Conservation (phyloP, 2,329 filamentous ascomycete species). For the Fusarium pininemorale region DNA sequence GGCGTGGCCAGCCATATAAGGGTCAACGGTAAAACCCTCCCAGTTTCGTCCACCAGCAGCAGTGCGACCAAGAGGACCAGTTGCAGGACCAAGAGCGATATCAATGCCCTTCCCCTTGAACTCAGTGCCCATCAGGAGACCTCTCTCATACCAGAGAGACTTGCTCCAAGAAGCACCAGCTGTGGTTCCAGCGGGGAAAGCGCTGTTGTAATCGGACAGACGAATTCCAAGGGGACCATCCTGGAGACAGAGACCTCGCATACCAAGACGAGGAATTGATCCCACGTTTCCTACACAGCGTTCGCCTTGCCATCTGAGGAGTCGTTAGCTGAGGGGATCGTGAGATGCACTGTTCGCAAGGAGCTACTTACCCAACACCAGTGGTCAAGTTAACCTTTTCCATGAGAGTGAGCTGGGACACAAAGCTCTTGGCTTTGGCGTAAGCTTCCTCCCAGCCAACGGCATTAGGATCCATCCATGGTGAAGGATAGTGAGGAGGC, state of each 20-base stretch:
- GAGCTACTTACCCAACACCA: constrained; percentile 74
- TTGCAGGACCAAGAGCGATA: constrained; percentile 67
- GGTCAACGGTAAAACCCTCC: constrained; percentile 76
- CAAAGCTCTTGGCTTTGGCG: constrained; percentile 77
- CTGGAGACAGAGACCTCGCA: constrained; percentile 83
- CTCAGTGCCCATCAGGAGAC: constrained; percentile 64
- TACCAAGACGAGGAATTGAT: constrained; percentile 73
- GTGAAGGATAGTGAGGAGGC: constrained; percentile 80
- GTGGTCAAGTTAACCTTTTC: constrained; percentile 98
- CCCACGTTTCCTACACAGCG: constrained; percentile 82
- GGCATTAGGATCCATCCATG: constrained; percentile 81
- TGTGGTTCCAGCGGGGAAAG: constrained; percentile 81
- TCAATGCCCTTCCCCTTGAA: constrained; percentile 81
- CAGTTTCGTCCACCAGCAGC: constrained; percentile 65
- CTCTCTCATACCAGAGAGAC: constrained; percentile 66
- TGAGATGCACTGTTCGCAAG: not conserved
- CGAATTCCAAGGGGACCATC: constrained; percentile 86
- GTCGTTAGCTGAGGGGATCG: not conserved
- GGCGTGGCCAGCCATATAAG: constrained; percentile 76
- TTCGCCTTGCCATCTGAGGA: constrained; percentile 60
- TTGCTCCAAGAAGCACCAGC: constrained; percentile 86
- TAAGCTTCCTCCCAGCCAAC: constrained; percentile 81
- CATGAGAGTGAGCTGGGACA: constrained; percentile 80
- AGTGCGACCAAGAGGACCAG: constrained; percentile 57
- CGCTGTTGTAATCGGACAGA: constrained; percentile 80